Conservation (phyloP, 768 basidiomycete species). For the Serendipita indica region DNA sequence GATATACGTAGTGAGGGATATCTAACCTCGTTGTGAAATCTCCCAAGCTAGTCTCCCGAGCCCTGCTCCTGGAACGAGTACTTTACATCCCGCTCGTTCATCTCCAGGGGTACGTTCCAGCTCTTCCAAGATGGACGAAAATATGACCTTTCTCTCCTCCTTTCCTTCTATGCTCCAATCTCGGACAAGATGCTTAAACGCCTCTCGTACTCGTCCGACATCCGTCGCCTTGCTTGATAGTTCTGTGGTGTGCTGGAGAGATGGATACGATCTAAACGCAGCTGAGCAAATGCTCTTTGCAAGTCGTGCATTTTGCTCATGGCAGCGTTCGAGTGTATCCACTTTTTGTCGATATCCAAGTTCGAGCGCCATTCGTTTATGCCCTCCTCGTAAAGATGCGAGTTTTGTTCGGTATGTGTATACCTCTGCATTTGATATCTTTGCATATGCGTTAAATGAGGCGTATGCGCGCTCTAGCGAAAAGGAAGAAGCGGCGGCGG, state of each 20-base stretch:
- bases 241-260: neutral
- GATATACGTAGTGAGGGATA: neutral
- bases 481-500: neutral
- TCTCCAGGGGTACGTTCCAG: conserved; percentile 21
- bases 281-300: neutral
- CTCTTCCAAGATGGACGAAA: conserved; percentile 40
- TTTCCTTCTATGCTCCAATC: conserved; percentile 53
- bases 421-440: neutral
- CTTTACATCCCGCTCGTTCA: conserved; percentile 24
- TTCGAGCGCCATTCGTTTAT: neutral
- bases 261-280: neutral
- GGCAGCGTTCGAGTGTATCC: neutral
- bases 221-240: conserved; percentile 21
- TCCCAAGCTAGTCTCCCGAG: conserved; percentile 56
- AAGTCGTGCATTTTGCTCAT: neutral
- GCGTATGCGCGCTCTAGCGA: neutral
- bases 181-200: conserved; percentile 52
- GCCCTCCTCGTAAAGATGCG: neutral
- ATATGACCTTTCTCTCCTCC: conserved; percentile 39
- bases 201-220: conserved; percentile 38
- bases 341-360: neutral
- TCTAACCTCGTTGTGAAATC: conserved; percentile 41
- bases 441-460: neutral
- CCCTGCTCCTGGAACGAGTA: conserved; percentile 52
- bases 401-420: neutral